A percentile compares a stretch with the other conserved stretches of the same genome.
These are phyloP conservation scores for Aspergillus sclerotiicarbonarius DNA, from an alignment of 495 filamentous ascomycete species.

Conservation along the genomic window DNA sequence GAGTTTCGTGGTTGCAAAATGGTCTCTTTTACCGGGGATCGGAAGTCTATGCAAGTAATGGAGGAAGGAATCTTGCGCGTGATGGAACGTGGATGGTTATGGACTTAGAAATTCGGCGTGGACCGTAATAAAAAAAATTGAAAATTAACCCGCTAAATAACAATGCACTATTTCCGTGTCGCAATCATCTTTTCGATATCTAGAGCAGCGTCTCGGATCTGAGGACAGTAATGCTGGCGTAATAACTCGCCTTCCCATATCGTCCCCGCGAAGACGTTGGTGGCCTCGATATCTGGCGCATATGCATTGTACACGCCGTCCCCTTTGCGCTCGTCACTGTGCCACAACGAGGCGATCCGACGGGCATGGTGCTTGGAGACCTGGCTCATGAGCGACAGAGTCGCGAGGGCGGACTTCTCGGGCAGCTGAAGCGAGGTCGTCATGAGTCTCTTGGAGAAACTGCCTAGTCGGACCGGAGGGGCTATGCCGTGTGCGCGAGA, in stretches of 20 bases:
- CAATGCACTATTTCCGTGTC: slow-evolving; percentile 25
- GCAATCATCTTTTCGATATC: slow-evolving; percentile 64
- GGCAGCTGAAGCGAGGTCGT: slow-evolving; percentile 79
- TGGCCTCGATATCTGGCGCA: slow-evolving; percentile 63
- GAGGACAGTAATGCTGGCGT: slow-evolving; percentile 80
- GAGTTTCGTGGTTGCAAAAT: no score
- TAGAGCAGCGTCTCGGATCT: slow-evolving; percentile 71
- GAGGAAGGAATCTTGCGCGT: background rate
- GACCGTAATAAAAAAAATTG: slow-evolving; percentile 5
- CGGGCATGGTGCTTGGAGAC: slow-evolving; percentile 69
- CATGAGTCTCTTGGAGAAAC: slow-evolving; percentile 90
- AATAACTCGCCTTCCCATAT: slow-evolving; percentile 93
- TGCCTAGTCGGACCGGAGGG: slow-evolving; percentile 73
- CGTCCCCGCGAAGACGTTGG: slow-evolving; percentile 85
- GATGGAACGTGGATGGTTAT: no score
- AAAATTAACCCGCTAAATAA: slow-evolving; percentile 5
- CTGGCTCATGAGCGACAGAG: slow-evolving; percentile 69
- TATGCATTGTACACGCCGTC: slow-evolving; percentile 65
- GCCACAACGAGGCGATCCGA: slow-evolving; percentile 71
- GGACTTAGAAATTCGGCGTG: background rate
- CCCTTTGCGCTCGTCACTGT: slow-evolving; percentile 86
- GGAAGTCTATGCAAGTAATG: background rate
- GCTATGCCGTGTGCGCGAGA: slow-evolving; percentile 55
- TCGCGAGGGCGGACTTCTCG: slow-evolving; percentile 79
- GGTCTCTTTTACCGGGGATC: background rate